phyloP scores from a whole-genome alignment of 225 moss, liverwort and hornwort genomes.

The Rhytidiadelphus loreus region DNA sequence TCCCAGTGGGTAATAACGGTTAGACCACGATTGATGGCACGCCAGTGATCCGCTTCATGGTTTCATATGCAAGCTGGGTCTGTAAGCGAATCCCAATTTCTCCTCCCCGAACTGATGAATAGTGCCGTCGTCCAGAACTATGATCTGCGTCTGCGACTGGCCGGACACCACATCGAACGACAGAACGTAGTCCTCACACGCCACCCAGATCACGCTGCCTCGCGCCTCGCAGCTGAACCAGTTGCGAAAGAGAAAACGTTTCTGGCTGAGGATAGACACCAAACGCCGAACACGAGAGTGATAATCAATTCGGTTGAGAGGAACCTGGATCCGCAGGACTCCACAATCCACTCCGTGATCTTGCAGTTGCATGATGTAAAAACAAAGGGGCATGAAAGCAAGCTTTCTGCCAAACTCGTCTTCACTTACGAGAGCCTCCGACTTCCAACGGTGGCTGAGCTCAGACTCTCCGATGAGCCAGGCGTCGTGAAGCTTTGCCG shows the following conservation, averaged over 20 bases:
- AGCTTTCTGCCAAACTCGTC: background rate
- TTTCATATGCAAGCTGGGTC: background rate
- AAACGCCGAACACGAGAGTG: too few relatives aligned
- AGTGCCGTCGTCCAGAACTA: background rate
- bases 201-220: background rate
- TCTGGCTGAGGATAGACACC: accelerated
- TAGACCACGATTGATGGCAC: too few relatives aligned
- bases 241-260: accelerated
- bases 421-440: accelerated
- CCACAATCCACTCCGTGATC: background rate
- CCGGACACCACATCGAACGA: background rate
- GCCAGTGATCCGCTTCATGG: background rate
- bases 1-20: too few relatives aligned
- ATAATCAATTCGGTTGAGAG: background rate
- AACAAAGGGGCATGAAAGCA: background rate
- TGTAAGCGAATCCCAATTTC: background rate
- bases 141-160: background rate
- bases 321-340: background rate
- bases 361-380: background rate
- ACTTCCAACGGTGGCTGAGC: background rate
- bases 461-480: background rate
- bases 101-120: background rate
- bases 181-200: background rate
- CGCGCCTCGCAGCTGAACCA: background rate
- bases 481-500: background rate